These are phyloP conservation scores for Millerozyma acaciae DNA, from an alignment of 805 yeast species.

Conservation along the genomic window DNA sequence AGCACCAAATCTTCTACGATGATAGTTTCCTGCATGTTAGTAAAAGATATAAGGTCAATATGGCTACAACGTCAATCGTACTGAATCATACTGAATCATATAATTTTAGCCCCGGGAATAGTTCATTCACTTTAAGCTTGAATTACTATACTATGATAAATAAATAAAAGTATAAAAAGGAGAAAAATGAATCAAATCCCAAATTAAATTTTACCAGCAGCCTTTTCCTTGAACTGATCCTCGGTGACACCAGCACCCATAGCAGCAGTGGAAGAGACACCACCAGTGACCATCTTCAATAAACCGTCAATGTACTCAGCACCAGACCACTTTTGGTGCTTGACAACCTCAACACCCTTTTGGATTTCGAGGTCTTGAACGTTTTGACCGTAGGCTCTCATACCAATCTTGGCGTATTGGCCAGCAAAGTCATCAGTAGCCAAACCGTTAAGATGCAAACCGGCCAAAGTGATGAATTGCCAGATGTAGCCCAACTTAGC, in stretches of 20 bases:
- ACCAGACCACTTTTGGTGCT: constrained; percentile 99
- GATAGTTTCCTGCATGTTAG: too few relatives aligned
- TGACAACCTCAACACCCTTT: constrained; percentile 87
- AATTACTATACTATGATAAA: too few relatives aligned
- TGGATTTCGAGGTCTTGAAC: constrained; percentile 88
- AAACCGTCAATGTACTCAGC: constrained; percentile 93
- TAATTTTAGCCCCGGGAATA: too few relatives aligned
- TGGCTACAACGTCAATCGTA: too few relatives aligned
- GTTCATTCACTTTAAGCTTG: too few relatives aligned
- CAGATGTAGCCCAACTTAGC: constrained; percentile 90
- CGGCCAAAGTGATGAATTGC: constrained; percentile 97
- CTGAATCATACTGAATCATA: too few relatives aligned
- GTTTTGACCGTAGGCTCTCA: constrained; percentile 90
- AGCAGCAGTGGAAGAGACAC: constrained; percentile 92
- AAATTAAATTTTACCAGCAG: constrained; percentile 10
- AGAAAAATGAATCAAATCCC: not conserved
- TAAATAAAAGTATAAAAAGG: not conserved
- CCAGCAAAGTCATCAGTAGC: constrained; percentile 83
- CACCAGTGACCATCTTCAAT: constrained; percentile 88
- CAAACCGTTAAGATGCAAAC: constrained; percentile 92
- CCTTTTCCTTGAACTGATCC: constrained; percentile 71
- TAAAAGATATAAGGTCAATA: too few relatives aligned
- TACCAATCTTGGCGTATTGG: constrained; percentile 75
- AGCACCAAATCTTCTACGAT: too few relatives aligned
- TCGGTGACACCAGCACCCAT: constrained; percentile 99